These are phyloP conservation scores for Selaginella moellendorffii DNA, from an alignment of 75 land plant genomes.

Conservation along the genomic window DNA sequence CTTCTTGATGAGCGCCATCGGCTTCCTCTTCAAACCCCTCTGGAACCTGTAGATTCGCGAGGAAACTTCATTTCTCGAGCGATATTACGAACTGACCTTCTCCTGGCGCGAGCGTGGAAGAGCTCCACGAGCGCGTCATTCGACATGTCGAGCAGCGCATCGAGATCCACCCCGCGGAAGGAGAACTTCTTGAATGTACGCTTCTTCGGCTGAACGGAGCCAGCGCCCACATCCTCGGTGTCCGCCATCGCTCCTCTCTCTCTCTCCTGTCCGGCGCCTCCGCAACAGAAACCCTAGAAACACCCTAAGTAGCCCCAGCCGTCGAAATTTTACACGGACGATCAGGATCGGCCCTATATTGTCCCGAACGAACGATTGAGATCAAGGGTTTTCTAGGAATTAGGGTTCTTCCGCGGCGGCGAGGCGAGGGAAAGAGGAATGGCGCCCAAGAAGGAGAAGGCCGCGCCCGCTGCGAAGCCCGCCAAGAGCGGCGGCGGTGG, in stretches of 20 bases:
- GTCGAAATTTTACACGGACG: too few species aligned
- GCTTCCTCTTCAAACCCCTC: slow-evolving; percentile 65
- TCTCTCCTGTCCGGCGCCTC: not conserved
- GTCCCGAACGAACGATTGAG: too few species aligned
- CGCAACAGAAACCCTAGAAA: not conserved
- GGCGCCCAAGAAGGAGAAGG: slow-evolving; percentile 6
- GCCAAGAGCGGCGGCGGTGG: slow-evolving; percentile 16
- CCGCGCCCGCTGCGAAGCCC: slow-evolving; percentile 3
- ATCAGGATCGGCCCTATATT: too few species aligned
- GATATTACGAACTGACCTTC: slow-evolving; percentile 24
- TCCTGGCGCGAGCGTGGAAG: slow-evolving; percentile 56
- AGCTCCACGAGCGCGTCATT: slow-evolving; percentile 75
- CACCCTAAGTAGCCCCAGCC: too few species aligned
- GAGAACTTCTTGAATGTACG: slow-evolving; percentile 84
- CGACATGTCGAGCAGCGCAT: slow-evolving; percentile 72
- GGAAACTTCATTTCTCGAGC: too few species aligned
- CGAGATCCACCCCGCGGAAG: slow-evolving; percentile 72
- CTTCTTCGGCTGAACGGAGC: slow-evolving; percentile 48
- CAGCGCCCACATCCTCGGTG: slow-evolving; percentile 24
- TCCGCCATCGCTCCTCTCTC: slow-evolving; percentile 33
- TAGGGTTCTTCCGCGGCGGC: too few species aligned
- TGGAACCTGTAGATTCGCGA: too few species aligned
- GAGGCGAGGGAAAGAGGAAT: too few species aligned
- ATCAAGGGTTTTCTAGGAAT: too few species aligned
- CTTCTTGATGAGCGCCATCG: slow-evolving; percentile 80